Evolutionary conservation across 2,329 filamentous ascomycete species (phyloP).

Genomic region (Aspergillus pseudoglaucus): DNA sequence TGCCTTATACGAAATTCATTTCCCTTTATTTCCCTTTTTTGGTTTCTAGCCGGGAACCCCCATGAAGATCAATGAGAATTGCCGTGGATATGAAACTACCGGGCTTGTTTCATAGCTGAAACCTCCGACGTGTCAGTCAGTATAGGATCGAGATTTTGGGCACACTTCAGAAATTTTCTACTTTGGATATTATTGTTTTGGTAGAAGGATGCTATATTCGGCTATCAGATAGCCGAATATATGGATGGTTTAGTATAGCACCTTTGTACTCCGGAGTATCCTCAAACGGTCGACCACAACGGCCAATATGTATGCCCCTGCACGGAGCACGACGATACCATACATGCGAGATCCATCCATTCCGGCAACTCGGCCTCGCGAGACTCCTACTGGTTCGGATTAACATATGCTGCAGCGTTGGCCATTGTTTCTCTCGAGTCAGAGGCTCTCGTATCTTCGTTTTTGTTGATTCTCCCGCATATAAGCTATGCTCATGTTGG

Average conservation of each 20-base stretch:
- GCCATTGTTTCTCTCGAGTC: neutral
- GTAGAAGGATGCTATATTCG: too few relatives aligned
- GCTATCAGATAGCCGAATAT: too few relatives aligned
- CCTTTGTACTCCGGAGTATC: too few relatives aligned
- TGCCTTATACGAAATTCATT: constrained; percentile 4
- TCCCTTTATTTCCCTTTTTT: constrained; percentile 1
- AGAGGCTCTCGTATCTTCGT: neutral
- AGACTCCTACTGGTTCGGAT: too few relatives aligned
- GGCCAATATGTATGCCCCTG: too few relatives aligned
- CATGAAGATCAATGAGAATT: neutral
- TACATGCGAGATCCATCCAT: too few relatives aligned
- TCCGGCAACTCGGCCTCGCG: too few relatives aligned
- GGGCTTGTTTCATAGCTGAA: neutral
- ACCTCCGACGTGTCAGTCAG: neutral
- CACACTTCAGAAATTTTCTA: neutral
- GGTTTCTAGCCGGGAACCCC: neutral
- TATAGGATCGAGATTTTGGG: too few relatives aligned
- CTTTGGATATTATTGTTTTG: neutral
- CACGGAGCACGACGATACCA: too few relatives aligned
- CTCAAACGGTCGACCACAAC: too few relatives aligned
- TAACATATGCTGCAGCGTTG: too few relatives aligned
- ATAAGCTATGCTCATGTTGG: neutral
- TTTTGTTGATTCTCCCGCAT: neutral
- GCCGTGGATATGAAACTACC: neutral
- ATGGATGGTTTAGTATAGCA: too few relatives aligned